phyloP scores from a whole-genome alignment of 495 filamentous ascomycete species.

The Neurospora sp. region DNA sequence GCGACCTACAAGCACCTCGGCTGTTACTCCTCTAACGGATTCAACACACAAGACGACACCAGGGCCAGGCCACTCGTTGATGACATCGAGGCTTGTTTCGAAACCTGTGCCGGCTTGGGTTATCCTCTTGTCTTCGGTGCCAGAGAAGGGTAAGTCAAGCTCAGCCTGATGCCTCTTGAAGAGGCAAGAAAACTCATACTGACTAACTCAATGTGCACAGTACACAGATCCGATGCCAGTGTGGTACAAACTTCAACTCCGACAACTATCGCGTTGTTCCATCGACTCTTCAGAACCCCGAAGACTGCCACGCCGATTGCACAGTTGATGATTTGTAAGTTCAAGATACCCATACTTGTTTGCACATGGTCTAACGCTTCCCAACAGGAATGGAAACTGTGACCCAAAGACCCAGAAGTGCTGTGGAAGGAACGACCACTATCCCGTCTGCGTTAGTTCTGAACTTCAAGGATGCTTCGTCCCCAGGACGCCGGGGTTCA shows the following conservation, averaged over 20 bases:
- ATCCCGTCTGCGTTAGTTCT: constrained; percentile 15
- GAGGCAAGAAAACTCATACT: neutral
- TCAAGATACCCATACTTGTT: neutral
- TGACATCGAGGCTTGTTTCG: neutral
- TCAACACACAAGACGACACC: neutral
- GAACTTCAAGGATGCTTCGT: constrained; percentile 17
- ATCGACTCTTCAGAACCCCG: neutral
- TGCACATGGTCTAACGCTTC: neutral
- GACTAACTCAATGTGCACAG: neutral
- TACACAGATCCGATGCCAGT: neutral
- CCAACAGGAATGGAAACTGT: neutral
- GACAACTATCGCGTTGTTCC: constrained; percentile 3
- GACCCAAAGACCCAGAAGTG: neutral
- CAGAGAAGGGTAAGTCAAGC: neutral
- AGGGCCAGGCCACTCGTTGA: neutral
- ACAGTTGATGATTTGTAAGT: neutral
- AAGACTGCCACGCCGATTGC: neutral
- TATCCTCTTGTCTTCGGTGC: constrained; percentile 4
- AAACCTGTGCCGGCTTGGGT: constrained; percentile 4
- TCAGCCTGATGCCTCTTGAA: neutral
- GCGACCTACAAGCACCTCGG: constrained; percentile 3
- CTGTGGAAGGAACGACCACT: constrained; percentile 1
- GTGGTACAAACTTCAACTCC: constrained; percentile 2
- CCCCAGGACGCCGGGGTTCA: constrained; percentile 13
- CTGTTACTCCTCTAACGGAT: constrained; percentile 1